Base-by-base conservation (phyloP, 1,284 basidiomycete genomes). In the Paramarasmius palmivorus region DNA sequence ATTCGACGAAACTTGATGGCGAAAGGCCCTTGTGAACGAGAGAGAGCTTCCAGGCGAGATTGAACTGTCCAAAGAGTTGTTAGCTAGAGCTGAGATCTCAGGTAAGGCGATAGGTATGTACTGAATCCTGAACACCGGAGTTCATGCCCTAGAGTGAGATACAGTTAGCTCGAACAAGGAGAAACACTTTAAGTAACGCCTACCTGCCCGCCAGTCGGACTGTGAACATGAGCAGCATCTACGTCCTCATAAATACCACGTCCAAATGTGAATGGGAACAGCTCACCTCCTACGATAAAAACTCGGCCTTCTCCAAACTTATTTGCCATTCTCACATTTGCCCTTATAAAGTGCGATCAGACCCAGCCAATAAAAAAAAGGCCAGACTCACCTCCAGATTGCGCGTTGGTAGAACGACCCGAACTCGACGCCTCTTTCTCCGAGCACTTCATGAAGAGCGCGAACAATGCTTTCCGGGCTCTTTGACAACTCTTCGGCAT, bases 181-280 rank as follows among this genome's bases (percentile, higher is more conserved):
- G 6, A 6, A 12, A 32, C 29, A 32, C 6, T 6, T 12, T 6
- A 57, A 0, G 70, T 63, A 46, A 77, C 78, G 32, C 76, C 57
- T 12, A 74, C 77, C 53, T 74, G 72, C 4, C 68, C 71, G 3
- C 72, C 70, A 0, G 63, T 57, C 8, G 69, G 71, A 38, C 65
- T 69, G 47, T 72, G 71, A 15, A 65, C 57, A 55, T 67, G 65
- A 20, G 61, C 62, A 38, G 63, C 58, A 53, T 65, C 71, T 73
- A 46, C 10, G 34, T 40, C 32, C n/a, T 12, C 10, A 15, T n/a
- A n/a, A n/a, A n/a, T n/a, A n/a, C n/a, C n/a, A n/a, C n/a, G n/a
- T n/a, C n/a, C n/a, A n/a, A n/a, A n/a, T n/a, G n/a, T n/a, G n/a
- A 25, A 1, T 17, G 35, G 41, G 9, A 15, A 15, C 32, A 41